Base-by-base conservation (phyloP, 1,284 basidiomycete genomes). In the Moesziomyces sp. region DNA sequence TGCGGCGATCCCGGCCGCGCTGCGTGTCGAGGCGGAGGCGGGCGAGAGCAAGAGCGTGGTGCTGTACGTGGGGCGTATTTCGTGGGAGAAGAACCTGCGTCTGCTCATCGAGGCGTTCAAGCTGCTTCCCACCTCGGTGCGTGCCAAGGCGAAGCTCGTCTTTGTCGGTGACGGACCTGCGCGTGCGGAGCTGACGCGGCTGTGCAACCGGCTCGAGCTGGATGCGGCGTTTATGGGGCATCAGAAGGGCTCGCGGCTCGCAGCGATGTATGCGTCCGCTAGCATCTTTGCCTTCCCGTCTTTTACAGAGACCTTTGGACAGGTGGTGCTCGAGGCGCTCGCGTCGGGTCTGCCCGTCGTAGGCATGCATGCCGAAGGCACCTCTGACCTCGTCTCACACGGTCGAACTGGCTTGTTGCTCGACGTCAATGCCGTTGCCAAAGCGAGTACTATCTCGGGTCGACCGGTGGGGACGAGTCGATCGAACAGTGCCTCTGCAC, bases 11-110 rank as follows among this genome's bases (percentile, higher is more conserved):
- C 64, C 64, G 4, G 28, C 43, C 33, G 46, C 18, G n/a, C 46
- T 54, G 5, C 52, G 66, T 21, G 53, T 58, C 47, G 63, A 62
- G 16, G 55, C 53, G 26, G 69, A 71, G 24, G 48, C 64, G 3
- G 35, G n/a, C 16, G 62, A 77, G 71, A 80, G 66, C 58, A 81
- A 76, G 56, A 78, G 72, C 14, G 84, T 85, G 33, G 72, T 86
- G 3, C 84, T 85, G 19, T 86, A 85, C 67, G 85, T 86, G 56
- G 85, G 85, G 24, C 81, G 85, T 21, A 82, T 86, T 46, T 87
- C 86, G 3, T 88, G 87, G 87, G 88, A 89, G 80, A 89, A 89
- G 83, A 89, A 89, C 76, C 86, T 89, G 3, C 84, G 86, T n/a
- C 85, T 89, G 7, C 83, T 89, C 6, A 85, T 89, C 50, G 84